A percentile compares a stretch with the other conserved stretches of the same genome.
Evolutionary conservation across 2,329 filamentous ascomycete species (phyloP).

Genomic region (Clathrospora elynae): DNA sequence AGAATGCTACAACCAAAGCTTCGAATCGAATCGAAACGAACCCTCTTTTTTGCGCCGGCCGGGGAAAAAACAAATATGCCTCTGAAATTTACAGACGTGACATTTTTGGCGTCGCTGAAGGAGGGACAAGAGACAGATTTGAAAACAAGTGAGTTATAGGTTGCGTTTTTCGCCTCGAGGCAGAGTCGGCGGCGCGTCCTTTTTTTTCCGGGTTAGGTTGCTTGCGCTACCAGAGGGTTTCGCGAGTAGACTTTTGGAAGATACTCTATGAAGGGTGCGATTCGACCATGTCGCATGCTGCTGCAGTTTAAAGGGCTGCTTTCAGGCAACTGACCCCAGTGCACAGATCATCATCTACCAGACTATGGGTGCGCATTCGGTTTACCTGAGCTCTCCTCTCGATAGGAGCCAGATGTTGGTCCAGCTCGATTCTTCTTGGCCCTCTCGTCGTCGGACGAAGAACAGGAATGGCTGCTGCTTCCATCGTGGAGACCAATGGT

Average conservation of each 20-base stretch:
- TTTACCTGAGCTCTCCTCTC: conserved; percentile 25
- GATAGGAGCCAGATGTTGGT: conserved; percentile 14
- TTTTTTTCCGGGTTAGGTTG: not conserved
- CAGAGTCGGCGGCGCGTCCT: not conserved
- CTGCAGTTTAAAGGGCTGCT: too few species aligned
- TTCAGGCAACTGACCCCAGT: conserved; percentile 2
- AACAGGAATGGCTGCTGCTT: conserved; percentile 47
- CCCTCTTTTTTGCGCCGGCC: too few species aligned
- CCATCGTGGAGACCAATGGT: conserved; percentile 41
- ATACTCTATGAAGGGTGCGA: too few species aligned
- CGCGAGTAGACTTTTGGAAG: too few species aligned
- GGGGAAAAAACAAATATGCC: not conserved
- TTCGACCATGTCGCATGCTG: not conserved
- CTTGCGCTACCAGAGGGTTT: not conserved
- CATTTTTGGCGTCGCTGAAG: not conserved
- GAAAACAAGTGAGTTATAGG: not conserved
- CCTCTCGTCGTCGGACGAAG: conserved; percentile 41
- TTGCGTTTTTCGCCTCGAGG: not conserved
- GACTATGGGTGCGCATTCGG: conserved; percentile 38
- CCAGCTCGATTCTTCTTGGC: conserved; percentile 30
- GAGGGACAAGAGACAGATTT: too few species aligned
- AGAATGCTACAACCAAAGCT: too few species aligned
- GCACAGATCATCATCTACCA: conserved; percentile 2
- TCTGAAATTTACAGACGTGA: not conserved
- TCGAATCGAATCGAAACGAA: too few species aligned